Percentiles rank a stretch among this genome's conserved stretches.
Conservation (phyloP, 495 filamentous ascomycete species). For the Xylaria acuta region DNA sequence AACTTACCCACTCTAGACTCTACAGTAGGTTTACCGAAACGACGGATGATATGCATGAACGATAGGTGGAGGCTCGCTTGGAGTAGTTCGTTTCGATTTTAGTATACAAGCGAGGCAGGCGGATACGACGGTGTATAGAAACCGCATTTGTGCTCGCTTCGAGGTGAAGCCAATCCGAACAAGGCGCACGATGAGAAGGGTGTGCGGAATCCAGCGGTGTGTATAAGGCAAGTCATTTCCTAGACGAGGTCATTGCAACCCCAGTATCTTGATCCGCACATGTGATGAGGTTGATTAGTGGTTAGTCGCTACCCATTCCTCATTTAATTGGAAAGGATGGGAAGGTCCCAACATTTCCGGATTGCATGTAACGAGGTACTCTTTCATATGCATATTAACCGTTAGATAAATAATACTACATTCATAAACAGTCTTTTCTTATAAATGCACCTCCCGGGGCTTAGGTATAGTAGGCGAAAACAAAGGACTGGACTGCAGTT, state of each 20-base stretch:
- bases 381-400: too few relatives aligned
- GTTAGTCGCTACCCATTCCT: too few relatives aligned
- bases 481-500: too few relatives aligned
- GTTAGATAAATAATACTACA: too few relatives aligned
- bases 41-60: neutral
- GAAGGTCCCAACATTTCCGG: too few relatives aligned
- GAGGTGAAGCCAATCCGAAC: neutral
- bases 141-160: slow-evolving; percentile 6
- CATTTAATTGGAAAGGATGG: neutral
- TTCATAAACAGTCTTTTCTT: too few relatives aligned
- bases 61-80: slow-evolving; percentile 1
- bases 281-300: neutral
- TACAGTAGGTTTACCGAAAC: neutral
- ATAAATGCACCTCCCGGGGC: too few relatives aligned
- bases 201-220: neutral
- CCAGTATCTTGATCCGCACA: neutral
- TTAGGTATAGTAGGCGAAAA: too few relatives aligned
- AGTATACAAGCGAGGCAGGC: neutral
- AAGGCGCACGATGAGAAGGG: neutral
- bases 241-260: neutral
- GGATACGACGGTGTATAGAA: neutral
- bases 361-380: too few relatives aligned
- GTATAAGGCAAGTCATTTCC: neutral
- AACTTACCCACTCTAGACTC: neutral
- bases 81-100: slow-evolving; percentile 3